Percentiles rank a stretch among this genome's conserved stretches.
These are phyloP conservation scores for Phylloporus arenicola DNA, from an alignment of 768 basidiomycete species.

Conservation along the genomic window DNA sequence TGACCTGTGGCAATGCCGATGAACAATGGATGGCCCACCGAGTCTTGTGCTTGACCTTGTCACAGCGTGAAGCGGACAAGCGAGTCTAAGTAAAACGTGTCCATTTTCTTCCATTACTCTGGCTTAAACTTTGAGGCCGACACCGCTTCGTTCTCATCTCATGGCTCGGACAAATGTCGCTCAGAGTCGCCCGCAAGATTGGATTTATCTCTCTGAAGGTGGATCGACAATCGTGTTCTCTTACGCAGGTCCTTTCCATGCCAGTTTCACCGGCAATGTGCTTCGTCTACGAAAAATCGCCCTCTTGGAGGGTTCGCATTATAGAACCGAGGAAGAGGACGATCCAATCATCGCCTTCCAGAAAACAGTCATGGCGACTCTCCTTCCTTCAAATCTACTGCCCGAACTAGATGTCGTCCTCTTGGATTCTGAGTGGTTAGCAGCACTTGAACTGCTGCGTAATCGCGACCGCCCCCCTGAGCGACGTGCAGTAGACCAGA, in stretches of 20 bases:
- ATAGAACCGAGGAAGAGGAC: conserved; percentile 28
- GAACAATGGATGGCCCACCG: neutral
- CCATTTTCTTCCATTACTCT: too few species aligned
- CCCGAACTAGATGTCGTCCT: conserved; percentile 49
- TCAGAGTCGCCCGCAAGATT: conserved; percentile 43
- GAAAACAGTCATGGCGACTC: conserved; percentile 50
- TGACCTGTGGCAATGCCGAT: neutral
- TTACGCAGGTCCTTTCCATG: conserved; percentile 54
- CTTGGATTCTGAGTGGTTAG: conserved; percentile 53
- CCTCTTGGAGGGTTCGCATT: conserved; percentile 11
- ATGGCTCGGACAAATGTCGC: conserved; percentile 16
- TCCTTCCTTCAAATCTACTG: conserved; percentile 59
- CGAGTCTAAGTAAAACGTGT: too few species aligned
- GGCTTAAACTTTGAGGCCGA: too few species aligned
- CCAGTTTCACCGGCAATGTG: conserved; percentile 56
- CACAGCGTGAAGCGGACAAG: too few species aligned
- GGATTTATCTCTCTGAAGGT: conserved; percentile 91
- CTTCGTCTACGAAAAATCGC: conserved; percentile 69
- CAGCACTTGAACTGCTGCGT: conserved; percentile 41
- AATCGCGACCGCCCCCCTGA: conserved; percentile 50
- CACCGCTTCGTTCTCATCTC: neutral
- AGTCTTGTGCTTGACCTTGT: too few species aligned
- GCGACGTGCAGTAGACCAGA: conserved; percentile 49
- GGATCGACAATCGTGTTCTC: conserved; percentile 87
- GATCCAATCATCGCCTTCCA: conserved; percentile 54